Evolutionary conservation across 2,329 filamentous ascomycete genomes (phyloP).

Genomic region (Fusarium nanum): DNA sequence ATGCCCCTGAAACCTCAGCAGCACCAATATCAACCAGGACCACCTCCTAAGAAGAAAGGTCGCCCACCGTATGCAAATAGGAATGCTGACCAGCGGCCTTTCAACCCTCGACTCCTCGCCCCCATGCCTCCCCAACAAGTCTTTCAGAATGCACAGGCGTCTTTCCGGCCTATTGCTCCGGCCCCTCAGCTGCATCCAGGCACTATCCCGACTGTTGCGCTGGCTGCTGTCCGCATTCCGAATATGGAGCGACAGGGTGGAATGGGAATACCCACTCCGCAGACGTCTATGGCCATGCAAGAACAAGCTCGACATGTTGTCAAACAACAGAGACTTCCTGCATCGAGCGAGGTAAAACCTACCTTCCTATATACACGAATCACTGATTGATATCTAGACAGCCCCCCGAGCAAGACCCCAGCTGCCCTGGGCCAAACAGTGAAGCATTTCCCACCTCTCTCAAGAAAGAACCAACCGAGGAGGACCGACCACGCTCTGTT

Average conservation of each 20-base stretch:
- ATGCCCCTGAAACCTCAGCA: slow-evolving; percentile 10
- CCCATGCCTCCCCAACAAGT: slow-evolving; percentile 44
- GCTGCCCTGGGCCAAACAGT: slow-evolving; percentile 9
- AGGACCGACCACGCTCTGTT: slow-evolving; percentile 3
- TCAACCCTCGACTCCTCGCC: slow-evolving; percentile 50
- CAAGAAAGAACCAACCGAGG: slow-evolving; percentile 3
- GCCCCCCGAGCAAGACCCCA: not conserved
- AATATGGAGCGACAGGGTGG: not conserved
- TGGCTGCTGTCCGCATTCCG: not conserved
- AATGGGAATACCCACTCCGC: not conserved
- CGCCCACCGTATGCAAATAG: slow-evolving; percentile 60
- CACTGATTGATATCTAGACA: not conserved
- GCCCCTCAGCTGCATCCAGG: not conserved
- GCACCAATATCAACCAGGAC: slow-evolving; percentile 10
- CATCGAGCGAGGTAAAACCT: not conserved
- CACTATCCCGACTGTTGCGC: not conserved
- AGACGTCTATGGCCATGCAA: not conserved
- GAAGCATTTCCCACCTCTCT: not conserved
- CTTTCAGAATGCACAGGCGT: not conserved
- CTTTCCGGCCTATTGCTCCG: slow-evolving; percentile 27
- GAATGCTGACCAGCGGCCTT: slow-evolving; percentile 49
- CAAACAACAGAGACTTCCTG: not conserved
- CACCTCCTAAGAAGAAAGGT: slow-evolving; percentile 55
- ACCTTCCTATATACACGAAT: too few species aligned
- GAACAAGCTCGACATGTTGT: not conserved